phyloP scores from a whole-genome alignment of 2,329 filamentous ascomycete genomes.

The Fusarium caatingaense region DNA sequence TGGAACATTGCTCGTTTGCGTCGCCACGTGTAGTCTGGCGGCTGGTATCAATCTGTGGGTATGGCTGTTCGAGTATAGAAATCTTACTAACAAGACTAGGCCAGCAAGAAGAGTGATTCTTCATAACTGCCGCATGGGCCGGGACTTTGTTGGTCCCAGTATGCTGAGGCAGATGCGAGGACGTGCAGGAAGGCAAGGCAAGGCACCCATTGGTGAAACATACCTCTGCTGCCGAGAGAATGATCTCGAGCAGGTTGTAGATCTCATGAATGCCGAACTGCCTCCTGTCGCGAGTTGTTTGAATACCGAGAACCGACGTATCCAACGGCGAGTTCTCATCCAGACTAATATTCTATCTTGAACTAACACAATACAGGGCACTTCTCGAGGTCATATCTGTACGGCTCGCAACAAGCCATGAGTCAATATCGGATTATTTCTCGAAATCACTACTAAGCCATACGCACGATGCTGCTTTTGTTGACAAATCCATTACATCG shows the following conservation, averaged over 20 bases:
- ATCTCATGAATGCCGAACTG: conserved; percentile 78
- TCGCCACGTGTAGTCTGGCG: conserved; percentile 83
- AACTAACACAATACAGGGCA: conserved; percentile 60
- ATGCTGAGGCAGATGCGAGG: conserved; percentile 87
- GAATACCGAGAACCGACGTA: conserved; percentile 72
- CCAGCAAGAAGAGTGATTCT: conserved; percentile 79
- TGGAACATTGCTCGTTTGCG: conserved; percentile 75
- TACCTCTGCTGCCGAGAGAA: conserved; percentile 77
- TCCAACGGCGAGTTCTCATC: conserved; percentile 65
- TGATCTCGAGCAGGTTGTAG: conserved; percentile 76
- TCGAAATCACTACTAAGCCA: conserved; percentile 73
- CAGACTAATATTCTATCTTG: neutral
- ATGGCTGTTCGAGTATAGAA: neutral
- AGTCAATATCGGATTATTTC: conserved; percentile 75
- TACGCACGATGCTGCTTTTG: conserved; percentile 61
- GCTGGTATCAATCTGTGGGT: conserved; percentile 79
- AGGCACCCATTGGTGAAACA: conserved; percentile 81
- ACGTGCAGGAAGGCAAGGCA: conserved; percentile 80
- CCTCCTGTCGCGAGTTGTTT: conserved; percentile 77
- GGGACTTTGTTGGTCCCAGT: conserved; percentile 79
- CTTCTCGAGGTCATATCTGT: conserved; percentile 78
- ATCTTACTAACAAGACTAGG: conserved; percentile 42
- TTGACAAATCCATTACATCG: conserved; percentile 65
- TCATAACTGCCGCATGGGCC: conserved; percentile 80
- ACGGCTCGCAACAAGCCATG: conserved; percentile 72